Conservation (phyloP, 306 rosid genomes). For the Sesbania bispinosa region DNA sequence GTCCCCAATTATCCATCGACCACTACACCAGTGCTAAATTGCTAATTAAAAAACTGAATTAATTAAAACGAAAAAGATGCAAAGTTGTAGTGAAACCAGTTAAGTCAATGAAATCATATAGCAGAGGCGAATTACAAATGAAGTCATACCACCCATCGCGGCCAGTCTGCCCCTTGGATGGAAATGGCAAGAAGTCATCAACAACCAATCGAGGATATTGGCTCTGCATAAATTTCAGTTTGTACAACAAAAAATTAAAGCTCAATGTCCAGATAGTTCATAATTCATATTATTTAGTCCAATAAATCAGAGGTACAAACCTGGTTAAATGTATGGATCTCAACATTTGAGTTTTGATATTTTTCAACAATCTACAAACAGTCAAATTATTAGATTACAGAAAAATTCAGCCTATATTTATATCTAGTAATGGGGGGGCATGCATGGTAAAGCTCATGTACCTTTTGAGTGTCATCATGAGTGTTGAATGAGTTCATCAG, state of each 20-base stretch:
- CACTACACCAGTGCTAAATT: neutral
- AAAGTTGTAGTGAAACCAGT: neutral
- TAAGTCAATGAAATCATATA: neutral
- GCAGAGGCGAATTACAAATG: slow-evolving; percentile 7
- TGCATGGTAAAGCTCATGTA: slow-evolving; percentile 14
- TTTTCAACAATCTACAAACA: slow-evolving; percentile 63
- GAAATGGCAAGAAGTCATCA: slow-evolving; percentile 70
- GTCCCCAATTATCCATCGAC: neutral
- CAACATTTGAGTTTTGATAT: slow-evolving; percentile 54
- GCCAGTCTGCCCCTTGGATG: slow-evolving; percentile 63
- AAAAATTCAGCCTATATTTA: neutral
- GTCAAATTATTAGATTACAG: slow-evolving; percentile 8
- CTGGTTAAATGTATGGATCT: slow-evolving; percentile 85
- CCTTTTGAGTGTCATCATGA: slow-evolving; percentile 81
- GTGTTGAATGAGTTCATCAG: slow-evolving; percentile 94
- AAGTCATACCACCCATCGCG: slow-evolving; percentile 77
- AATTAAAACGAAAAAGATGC: neutral
- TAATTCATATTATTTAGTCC: neutral
- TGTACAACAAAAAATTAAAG: neutral
- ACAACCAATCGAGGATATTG: slow-evolving; percentile 79
- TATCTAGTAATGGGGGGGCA: neutral
- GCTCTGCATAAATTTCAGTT: slow-evolving; percentile 50
- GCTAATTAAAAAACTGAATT: neutral
- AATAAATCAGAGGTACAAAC: slow-evolving; percentile 37
- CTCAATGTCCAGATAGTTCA: slow-evolving; percentile 5